A percentile compares a stretch with the other conserved stretches of the same genome.
These are phyloP conservation scores for Coprinopsis marcescibilis DNA, from an alignment of 768 basidiomycete genomes.

Conservation along the genomic window DNA sequence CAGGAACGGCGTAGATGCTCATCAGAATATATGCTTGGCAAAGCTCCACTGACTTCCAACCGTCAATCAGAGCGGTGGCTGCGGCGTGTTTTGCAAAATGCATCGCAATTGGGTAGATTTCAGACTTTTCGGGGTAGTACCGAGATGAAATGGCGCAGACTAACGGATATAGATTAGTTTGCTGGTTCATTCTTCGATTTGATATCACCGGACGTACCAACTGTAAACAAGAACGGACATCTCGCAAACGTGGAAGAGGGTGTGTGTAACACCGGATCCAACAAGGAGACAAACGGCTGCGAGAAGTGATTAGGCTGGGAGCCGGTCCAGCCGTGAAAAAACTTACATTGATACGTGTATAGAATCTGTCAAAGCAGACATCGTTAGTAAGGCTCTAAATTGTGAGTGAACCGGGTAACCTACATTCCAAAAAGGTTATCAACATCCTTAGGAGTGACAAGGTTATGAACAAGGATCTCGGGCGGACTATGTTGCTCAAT, in stretches of 20 bases:
- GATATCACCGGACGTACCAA: slow-evolving; percentile 63
- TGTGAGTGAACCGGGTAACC: slow-evolving; percentile 22
- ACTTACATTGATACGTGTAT: slow-evolving; percentile 60
- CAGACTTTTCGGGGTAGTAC: slow-evolving; percentile 72
- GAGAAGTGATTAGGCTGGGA: slow-evolving; percentile 10
- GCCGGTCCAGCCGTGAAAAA: not conserved
- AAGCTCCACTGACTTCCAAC: slow-evolving; percentile 82
- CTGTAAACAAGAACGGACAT: slow-evolving; percentile 88
- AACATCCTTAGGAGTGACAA: slow-evolving; percentile 74
- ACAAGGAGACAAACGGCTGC: slow-evolving; percentile 63
- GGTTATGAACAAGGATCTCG: slow-evolving; percentile 74
- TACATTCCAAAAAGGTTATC: slow-evolving; percentile 82
- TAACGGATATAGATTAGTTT: slow-evolving; percentile 25
- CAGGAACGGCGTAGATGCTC: slow-evolving; percentile 76
- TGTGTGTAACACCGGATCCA: slow-evolving; percentile 80
- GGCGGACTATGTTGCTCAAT: slow-evolving; percentile 79
- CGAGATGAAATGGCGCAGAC: slow-evolving; percentile 86
- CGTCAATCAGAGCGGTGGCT: slow-evolving; percentile 73
- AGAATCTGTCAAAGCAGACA: slow-evolving; percentile 47
- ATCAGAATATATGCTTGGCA: slow-evolving; percentile 90
- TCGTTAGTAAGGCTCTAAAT: not conserved
- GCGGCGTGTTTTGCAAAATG: slow-evolving; percentile 83
- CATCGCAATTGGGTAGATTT: slow-evolving; percentile 85
- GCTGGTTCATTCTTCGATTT: no score
- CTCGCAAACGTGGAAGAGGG: slow-evolving; percentile 73